Evolutionary conservation across 2,329 filamentous ascomycete species (phyloP).

Genomic region (Aspergillus sclerotialis): DNA sequence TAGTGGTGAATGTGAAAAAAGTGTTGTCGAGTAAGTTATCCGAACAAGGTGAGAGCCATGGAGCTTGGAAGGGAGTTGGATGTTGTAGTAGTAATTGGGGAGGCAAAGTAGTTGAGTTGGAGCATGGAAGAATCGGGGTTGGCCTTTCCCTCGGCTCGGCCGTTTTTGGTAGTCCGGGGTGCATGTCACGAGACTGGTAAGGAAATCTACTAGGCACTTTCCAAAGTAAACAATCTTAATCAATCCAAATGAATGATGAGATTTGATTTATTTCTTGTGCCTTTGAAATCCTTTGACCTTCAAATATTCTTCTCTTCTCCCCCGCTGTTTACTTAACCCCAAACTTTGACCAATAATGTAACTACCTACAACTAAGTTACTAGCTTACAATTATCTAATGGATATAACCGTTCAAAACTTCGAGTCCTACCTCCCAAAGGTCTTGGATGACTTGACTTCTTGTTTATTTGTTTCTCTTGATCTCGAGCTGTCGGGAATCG

Average conservation of each 20-base stretch:
- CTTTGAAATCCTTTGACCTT: too few species aligned
- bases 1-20: slow-evolving; percentile 5
- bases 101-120: slow-evolving; percentile 4
- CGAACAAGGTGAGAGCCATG: slow-evolving; percentile 2
- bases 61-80: slow-evolving; percentile 1
- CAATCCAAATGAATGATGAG: too few species aligned
- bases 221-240: too few species aligned
- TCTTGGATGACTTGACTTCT: slow-evolving; percentile 52
- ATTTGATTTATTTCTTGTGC: too few species aligned
- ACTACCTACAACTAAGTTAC: not conserved
- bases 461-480: slow-evolving; percentile 59
- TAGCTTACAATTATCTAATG: too few species aligned
- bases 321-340: too few species aligned
- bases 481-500: slow-evolving; percentile 60
- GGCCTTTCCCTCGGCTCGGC: slow-evolving; percentile 29
- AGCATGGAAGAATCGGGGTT: slow-evolving; percentile 10
- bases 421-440: slow-evolving; percentile 44
- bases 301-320: too few species aligned
- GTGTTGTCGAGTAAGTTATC: not conserved
- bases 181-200: slow-evolving; percentile 23
- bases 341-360: too few species aligned
- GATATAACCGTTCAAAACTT: slow-evolving; percentile 49
- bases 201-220: too few species aligned
- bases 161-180: slow-evolving; percentile 21
- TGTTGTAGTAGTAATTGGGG: too few species aligned